Conservation (phyloP, 2,329 filamentous ascomycete species). For the Xylariaceae sp. region DNA sequence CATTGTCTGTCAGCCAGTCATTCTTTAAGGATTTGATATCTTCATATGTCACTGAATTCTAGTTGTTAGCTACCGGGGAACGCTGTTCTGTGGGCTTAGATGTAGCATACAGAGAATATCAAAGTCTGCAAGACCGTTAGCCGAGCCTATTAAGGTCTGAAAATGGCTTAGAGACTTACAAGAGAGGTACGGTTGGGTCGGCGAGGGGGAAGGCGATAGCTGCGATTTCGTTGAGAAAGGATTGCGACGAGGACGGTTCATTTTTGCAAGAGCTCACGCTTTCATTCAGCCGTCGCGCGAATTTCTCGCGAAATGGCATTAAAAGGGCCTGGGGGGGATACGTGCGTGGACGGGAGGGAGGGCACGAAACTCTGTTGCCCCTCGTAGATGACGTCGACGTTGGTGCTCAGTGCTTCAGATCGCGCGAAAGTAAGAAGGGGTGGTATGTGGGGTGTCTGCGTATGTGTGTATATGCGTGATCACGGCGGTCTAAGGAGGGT, state of each 20-base stretch:
- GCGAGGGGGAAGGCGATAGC: conserved; percentile 44
- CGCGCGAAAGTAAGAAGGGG: background rate
- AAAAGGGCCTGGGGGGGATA: conserved; percentile 9
- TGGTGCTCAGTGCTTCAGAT: background rate
- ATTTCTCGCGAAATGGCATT: conserved; percentile 43
- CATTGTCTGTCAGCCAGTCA: conserved; percentile 98
- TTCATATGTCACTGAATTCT: conserved; percentile 74
- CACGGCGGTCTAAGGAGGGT: background rate
- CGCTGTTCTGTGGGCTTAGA: background rate
- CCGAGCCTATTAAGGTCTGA: conserved; percentile 1
- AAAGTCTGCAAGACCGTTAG: conserved; percentile 41
- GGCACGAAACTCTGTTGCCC: too few species aligned
- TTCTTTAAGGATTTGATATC: conserved; percentile 87
- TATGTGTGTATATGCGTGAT: conserved; percentile 1
- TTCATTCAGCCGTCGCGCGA: conserved; percentile 41
- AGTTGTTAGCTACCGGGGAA: conserved; percentile 24
- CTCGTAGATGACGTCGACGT: too few species aligned
- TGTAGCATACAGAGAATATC: conserved; percentile 45
- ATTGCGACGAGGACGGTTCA: conserved; percentile 26
- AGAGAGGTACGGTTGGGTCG: conserved; percentile 51
- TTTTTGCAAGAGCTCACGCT: conserved; percentile 38
- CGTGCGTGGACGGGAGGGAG: background rate
- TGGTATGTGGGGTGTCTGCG: conserved; percentile 6
- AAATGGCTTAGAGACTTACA: conserved; percentile 45
- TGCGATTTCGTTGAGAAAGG: conserved; percentile 37